Evolutionary conservation across 768 basidiomycete genomes (phyloP).

Genomic region (Fistulinella prunicolor): DNA sequence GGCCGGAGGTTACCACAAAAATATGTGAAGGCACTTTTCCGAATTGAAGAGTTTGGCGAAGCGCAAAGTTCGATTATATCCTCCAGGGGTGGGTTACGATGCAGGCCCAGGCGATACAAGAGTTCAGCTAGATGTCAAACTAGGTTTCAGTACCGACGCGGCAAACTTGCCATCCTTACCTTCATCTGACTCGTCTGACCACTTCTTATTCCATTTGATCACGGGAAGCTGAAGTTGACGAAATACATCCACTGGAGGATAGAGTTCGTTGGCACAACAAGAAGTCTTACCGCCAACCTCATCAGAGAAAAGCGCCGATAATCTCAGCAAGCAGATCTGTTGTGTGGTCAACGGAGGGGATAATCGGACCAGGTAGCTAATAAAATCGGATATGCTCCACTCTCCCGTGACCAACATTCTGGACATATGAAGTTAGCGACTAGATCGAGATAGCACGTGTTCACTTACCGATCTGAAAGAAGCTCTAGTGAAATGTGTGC

Average conservation of each 20-base stretch:
- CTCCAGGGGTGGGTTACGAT: conserved; percentile 59
- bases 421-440: not conserved
- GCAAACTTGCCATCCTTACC: conserved; percentile 40
- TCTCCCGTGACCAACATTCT: conserved; percentile 7
- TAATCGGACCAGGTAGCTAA: conserved; percentile 6
- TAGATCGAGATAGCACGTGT: not conserved
- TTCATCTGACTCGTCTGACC: conserved; percentile 77
- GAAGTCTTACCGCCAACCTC: conserved; percentile 38
- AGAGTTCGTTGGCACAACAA: conserved; percentile 65
- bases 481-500: not conserved
- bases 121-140: conserved; percentile 52
- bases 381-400: conserved; percentile 4
- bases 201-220: conserved; percentile 83
- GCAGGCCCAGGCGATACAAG: conserved; percentile 63
- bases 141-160: too few species aligned
- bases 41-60: conserved; percentile 47
- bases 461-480: not conserved
- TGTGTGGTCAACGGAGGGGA: not conserved
- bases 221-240: conserved; percentile 70
- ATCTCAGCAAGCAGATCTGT: not conserved
- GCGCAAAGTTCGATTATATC: conserved; percentile 61
- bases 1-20: conserved; percentile 48
- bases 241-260: conserved; percentile 74
- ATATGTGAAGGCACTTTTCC: conserved; percentile 65
- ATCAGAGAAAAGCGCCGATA: conserved; percentile 45